Evolutionary conservation across 2,329 filamentous ascomycete species (phyloP), one percentile per base, ranked within the genome.

Genomic region (Pleomassaria siparia): DNA sequence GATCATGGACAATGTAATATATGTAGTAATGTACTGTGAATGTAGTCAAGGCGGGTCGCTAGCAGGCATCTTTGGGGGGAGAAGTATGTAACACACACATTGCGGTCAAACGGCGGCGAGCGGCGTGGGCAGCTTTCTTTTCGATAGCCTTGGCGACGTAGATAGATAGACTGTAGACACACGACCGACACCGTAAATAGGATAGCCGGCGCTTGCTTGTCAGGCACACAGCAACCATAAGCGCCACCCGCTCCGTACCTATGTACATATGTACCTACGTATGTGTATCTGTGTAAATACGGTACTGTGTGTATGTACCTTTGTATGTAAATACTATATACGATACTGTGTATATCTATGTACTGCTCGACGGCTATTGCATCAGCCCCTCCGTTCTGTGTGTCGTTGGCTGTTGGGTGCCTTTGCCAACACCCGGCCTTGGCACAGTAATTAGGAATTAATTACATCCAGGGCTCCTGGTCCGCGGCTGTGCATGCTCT

Each of bases 91-190:
- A n/a, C n/a, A n/a, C n/a, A n/a, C n/a, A n/a, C n/a, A n/a, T n/a
- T n/a, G n/a, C n/a, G 18, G 24, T 37, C 13, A 37, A 37, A 37
- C 35, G 35, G 35, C 35, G 35, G 18, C n/a, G 35, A 13, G 8
- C 9, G 6, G 9, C 35, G 21, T 20, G 18, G n/a, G 21, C 35
- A 12, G 45, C 43, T 33, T 18, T 33, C 40, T 24, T 49, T 58
- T 62, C 56, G 51, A 62, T 59, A 55, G 59, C 55, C 48, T 39
- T 32, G 32, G 12, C 16, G 40, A 47, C 56, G 56, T 57, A 58
- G 57, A 62, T 62, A 62, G 37, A 55, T 54, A 33, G 36, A 45
- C 29, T n/a, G n/a, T n/a, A n/a, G n/a, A n/a, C n/a, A n/a, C n/a
- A n/a, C n/a, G n/a, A n/a, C n/a, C n/a, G n/a, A n/a, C n/a, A n/a